A percentile compares a stretch with the other conserved stretches of the same genome.
These are phyloP conservation scores for Candida adriatica DNA, from an alignment of 805 yeast genomes.

Conservation along the genomic window DNA sequence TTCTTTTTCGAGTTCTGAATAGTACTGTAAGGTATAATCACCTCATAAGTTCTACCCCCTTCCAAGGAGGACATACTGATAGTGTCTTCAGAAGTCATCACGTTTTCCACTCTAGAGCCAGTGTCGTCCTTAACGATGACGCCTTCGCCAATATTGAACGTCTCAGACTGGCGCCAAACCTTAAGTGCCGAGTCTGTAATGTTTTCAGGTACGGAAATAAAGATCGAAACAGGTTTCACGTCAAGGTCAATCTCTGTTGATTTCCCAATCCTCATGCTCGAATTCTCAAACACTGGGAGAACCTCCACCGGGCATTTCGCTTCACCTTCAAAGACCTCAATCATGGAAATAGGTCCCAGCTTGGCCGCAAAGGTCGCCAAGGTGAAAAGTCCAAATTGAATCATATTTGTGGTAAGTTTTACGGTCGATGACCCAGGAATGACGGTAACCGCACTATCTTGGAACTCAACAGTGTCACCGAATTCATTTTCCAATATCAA, in stretches of 20 bases:
- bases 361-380: constrained; percentile 22
- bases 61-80: constrained; percentile 4
- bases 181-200: constrained; percentile 6
- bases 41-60: constrained; percentile 13
- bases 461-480: constrained; percentile 9
- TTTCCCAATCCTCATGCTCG: constrained; percentile 12
- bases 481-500: constrained; percentile 17
- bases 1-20: constrained; percentile 15
- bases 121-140: constrained; percentile 3
- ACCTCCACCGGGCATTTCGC: constrained; percentile 5
- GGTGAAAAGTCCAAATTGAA: constrained; percentile 31
- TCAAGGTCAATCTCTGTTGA: constrained; percentile 15
- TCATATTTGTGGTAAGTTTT: constrained; percentile 21
- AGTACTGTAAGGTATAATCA: constrained; percentile 27
- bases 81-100: constrained; percentile 2
- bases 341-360: constrained; percentile 22
- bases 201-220: constrained; percentile 6
- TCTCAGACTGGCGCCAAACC: constrained; percentile 7
- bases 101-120: constrained; percentile 1
- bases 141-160: constrained; percentile 1
- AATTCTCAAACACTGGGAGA: constrained; percentile 12
- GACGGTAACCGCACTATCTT: background rate
- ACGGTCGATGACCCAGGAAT: constrained; percentile 3
- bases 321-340: constrained; percentile 15
- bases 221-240: constrained; percentile 15